phyloP scores from a whole-genome alignment of 2,329 filamentous ascomycete genomes.

The Arthroderma uncinatum region DNA sequence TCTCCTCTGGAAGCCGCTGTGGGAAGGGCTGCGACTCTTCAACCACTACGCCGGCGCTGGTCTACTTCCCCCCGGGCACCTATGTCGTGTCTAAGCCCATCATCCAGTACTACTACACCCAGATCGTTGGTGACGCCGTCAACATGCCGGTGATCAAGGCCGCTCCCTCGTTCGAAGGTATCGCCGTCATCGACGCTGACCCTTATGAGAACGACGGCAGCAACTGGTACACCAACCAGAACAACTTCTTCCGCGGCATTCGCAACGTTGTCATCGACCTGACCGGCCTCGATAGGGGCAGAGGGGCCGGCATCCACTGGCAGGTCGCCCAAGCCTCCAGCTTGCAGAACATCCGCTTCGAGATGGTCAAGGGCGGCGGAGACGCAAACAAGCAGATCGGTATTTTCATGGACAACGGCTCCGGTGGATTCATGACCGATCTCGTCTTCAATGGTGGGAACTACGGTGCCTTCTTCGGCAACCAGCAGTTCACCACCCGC shows the following conservation, averaged over 20 bases:
- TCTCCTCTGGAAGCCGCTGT: constrained; percentile 67
- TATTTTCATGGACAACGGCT: constrained; percentile 77
- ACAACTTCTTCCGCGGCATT: constrained; percentile 73
- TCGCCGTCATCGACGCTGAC: constrained; percentile 80
- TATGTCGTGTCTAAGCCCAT: constrained; percentile 73
- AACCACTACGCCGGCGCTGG: constrained; percentile 70
- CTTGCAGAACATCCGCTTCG: constrained; percentile 69
- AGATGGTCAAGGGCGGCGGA: constrained; percentile 59
- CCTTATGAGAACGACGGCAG: constrained; percentile 60
- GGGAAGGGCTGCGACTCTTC: constrained; percentile 70
- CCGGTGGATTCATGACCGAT: constrained; percentile 73
- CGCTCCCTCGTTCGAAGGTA: constrained; percentile 59
- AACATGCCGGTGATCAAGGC: constrained; percentile 66
- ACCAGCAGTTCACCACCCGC: constrained; percentile 77
- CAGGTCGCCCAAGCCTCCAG: constrained; percentile 75
- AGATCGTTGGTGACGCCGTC: constrained; percentile 72
- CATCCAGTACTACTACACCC: constrained; percentile 79
- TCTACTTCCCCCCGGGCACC: constrained; percentile 85
- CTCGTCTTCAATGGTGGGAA: constrained; percentile 72
- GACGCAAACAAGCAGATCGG: constrained; percentile 59
- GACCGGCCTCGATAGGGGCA: constrained; percentile 45
- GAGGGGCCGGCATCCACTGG: constrained; percentile 68
- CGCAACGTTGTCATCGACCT: constrained; percentile 74
- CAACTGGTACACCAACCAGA: constrained; percentile 71
- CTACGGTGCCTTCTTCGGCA: constrained; percentile 68